A percentile compares a stretch with the other conserved stretches of the same genome.
These are phyloP conservation scores for Glycine soja DNA, from an alignment of 306 rosid species.

Conservation along the genomic window DNA sequence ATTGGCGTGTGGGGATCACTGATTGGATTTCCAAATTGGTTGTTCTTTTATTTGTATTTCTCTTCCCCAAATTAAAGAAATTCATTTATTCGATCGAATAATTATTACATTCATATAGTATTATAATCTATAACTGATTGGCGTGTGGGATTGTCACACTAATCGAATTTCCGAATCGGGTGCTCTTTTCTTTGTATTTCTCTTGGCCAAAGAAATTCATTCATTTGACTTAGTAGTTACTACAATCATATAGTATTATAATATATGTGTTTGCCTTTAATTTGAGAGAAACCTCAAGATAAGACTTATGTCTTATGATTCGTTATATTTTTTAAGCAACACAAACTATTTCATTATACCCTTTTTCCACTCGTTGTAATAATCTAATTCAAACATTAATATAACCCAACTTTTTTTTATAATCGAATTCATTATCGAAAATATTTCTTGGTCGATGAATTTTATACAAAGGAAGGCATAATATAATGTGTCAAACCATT, in stretches of 20 bases:
- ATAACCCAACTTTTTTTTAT: not conserved
- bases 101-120: no score
- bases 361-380: not conserved
- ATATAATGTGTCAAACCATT: no score
- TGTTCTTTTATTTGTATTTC: not conserved
- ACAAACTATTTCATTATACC: not conserved
- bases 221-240: not conserved
- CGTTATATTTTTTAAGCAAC: not conserved
- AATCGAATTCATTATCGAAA: not conserved
- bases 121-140: not conserved
- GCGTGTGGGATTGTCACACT: not conserved
- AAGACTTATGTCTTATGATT: constrained; percentile 8
- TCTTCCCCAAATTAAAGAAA: no score
- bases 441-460: not conserved
- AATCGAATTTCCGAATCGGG: not conserved
- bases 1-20: not conserved
- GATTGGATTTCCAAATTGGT: not conserved
- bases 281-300: not conserved
- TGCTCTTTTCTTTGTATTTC: not conserved
- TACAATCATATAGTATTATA: constrained; percentile 3
- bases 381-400: not conserved
- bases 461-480: not conserved
- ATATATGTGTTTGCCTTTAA: not conserved
- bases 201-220: not conserved
- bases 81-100: no score